Evolutionary conservation across 73 alveolate genomes (phyloP).

Genomic region (Blepharisma japonicum): DNA sequence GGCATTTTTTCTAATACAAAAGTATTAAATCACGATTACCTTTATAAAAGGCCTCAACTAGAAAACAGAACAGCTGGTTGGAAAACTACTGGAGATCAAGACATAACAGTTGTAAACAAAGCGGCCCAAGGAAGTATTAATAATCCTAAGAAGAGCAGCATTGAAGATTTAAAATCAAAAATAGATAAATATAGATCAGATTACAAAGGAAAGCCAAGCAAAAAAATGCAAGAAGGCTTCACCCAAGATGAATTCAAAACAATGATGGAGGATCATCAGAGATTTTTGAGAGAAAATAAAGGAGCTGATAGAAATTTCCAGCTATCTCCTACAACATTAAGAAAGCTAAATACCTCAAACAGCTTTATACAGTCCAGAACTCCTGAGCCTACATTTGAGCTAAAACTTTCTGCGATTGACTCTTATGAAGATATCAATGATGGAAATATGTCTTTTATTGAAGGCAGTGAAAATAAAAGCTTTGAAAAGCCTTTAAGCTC

Average conservation of each 20-base stretch:
- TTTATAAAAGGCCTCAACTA: constrained; percentile 6
- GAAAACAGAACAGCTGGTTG: constrained; percentile 1
- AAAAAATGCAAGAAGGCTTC: background rate
- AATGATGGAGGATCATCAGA: background rate
- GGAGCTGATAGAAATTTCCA: no score
- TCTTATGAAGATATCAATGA: no score
- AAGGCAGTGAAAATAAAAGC: no score
- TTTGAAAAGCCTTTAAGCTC: no score
- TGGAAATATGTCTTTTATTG: no score
- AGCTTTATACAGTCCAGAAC: no score
- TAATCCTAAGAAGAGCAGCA: background rate
- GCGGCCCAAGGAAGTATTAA: constrained; percentile 6
- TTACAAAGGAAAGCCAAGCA: background rate
- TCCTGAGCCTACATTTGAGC: no score
- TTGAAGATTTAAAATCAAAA: background rate
- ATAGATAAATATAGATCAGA: background rate
- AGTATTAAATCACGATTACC: constrained; percentile 12
- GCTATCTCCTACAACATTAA: no score
- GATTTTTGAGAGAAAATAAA: no score
- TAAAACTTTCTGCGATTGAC: no score
- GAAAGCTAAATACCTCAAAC: no score
- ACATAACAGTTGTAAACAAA: background rate
- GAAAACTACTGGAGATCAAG: background rate
- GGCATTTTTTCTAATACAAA: constrained; percentile 27
- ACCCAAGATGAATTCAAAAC: background rate